Conservation (phyloP, 371 early-diverging fungal species). For the Quaeritorhiza haematococci region DNA sequence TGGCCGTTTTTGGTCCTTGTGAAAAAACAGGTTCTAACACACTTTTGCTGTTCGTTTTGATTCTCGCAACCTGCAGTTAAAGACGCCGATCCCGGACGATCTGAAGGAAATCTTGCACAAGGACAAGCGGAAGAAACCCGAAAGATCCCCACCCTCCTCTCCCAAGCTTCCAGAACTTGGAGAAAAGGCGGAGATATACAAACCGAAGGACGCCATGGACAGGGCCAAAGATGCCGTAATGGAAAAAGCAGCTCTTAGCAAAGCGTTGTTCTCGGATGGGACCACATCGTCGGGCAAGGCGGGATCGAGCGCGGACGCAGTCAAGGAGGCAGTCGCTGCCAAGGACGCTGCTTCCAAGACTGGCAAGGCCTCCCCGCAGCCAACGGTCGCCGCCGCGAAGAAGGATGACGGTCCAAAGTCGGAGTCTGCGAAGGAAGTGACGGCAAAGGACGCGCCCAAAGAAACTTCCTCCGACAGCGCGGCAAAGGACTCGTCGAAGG, state of each 20-base stretch:
- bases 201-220: not conserved
- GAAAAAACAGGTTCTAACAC: not conserved
- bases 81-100: conserved; percentile 71
- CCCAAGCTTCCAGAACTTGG: conserved; percentile 4
- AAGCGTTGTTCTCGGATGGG: not conserved
- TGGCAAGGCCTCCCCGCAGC: conserved; percentile 3
- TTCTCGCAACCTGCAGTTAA: conserved; percentile 32
- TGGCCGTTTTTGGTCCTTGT: not conserved
- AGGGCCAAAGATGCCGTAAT: not conserved
- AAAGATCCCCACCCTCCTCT: conserved; percentile 5
- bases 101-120: conserved; percentile 65
- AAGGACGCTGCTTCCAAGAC: not conserved
- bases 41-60: not conserved
- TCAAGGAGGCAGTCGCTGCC: not conserved
- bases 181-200: not conserved
- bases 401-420: not conserved
- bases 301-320: not conserved
- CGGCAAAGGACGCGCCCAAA: conserved; percentile 5
- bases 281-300: not conserved
- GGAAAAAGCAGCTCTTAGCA: not conserved
- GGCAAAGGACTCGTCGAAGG: conserved; percentile 10
- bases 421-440: not conserved
- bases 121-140: conserved; percentile 15
- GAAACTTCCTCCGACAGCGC: conserved; percentile 14
- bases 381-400: conserved; percentile 11